phyloP scores from a whole-genome alignment of 2,329 filamentous ascomycete species.

The Ophiosphaerella korrae region DNA sequence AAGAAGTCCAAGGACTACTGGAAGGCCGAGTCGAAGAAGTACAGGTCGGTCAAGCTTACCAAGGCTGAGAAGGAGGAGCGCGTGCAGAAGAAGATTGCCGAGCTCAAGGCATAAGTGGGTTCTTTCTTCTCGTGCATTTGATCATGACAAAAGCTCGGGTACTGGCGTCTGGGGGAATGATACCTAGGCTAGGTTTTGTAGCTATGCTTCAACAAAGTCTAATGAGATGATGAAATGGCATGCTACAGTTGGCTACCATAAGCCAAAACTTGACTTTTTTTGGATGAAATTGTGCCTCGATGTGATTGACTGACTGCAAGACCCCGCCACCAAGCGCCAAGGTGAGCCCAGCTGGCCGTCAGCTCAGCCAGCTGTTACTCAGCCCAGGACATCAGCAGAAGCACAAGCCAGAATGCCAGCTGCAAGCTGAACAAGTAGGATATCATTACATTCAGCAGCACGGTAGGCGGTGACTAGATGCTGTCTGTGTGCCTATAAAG shows the following conservation, averaged over 20 bases:
- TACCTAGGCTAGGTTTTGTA: slow-evolving; percentile 36
- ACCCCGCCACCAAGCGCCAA: no score
- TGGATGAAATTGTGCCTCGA: not conserved
- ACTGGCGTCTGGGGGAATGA: slow-evolving; percentile 43
- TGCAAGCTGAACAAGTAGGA: slow-evolving; percentile 5
- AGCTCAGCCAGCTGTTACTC: slow-evolving; percentile 11
- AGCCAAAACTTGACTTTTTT: slow-evolving; percentile 11
- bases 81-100: slow-evolving; percentile 89
- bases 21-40: slow-evolving; percentile 95
- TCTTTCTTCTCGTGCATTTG: slow-evolving; percentile 22
- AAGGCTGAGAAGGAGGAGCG: slow-evolving; percentile 82
- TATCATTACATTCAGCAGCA: no score
- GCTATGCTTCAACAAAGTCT: slow-evolving; percentile 36
- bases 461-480: no score
- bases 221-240: slow-evolving; percentile 39
- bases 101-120: slow-evolving; percentile 62
- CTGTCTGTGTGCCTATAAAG: no score
- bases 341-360: no score
- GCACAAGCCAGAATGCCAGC: not conserved
- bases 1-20: slow-evolving; percentile 98
- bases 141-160: slow-evolving; percentile 44
- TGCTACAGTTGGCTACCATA: slow-evolving; percentile 29
- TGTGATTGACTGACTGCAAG: not conserved
- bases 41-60: slow-evolving; percentile 75
- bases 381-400: slow-evolving; percentile 18